Conservation (phyloP, 805 yeast species). For the Debaryomyces hansenii region DNA sequence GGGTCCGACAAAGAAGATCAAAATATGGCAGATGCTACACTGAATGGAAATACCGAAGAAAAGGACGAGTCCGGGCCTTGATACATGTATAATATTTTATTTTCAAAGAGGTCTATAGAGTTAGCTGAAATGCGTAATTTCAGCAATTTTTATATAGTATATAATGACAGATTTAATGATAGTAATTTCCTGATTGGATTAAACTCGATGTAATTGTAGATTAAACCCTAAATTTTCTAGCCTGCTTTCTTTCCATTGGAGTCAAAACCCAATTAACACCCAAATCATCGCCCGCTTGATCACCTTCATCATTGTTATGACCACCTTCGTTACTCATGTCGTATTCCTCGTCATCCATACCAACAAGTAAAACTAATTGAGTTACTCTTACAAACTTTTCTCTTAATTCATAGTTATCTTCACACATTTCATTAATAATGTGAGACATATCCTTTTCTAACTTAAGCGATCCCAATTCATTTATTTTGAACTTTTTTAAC, state of each 20-base stretch:
- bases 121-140: not conserved
- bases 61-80: not conserved
- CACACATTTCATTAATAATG: constrained; percentile 72
- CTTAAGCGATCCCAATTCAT: constrained; percentile 79
- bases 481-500: constrained; percentile 57
- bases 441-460: constrained; percentile 79
- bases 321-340: constrained; percentile 38
- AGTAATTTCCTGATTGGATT: too few species aligned
- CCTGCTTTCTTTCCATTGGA: constrained; percentile 68
- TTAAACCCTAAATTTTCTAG: constrained; percentile 57
- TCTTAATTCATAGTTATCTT: constrained; percentile 68
- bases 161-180: not conserved
- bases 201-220: constrained; percentile 2
- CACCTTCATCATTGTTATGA: constrained; percentile 40
- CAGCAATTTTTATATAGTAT: not conserved
- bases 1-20: not conserved
- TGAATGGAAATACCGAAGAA: constrained; percentile 1
- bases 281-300: constrained; percentile 24
- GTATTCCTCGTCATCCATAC: constrained; percentile 69
- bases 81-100: too few species aligned
- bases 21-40: constrained; percentile 4
- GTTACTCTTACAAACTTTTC: constrained; percentile 80
- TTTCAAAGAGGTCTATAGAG: not conserved
- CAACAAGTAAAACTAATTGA: constrained; percentile 78
- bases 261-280: constrained; percentile 71